phyloP scores from a whole-genome alignment of 2,329 filamentous ascomycete species.

The Monilinia vaccinii-corymbosi region DNA sequence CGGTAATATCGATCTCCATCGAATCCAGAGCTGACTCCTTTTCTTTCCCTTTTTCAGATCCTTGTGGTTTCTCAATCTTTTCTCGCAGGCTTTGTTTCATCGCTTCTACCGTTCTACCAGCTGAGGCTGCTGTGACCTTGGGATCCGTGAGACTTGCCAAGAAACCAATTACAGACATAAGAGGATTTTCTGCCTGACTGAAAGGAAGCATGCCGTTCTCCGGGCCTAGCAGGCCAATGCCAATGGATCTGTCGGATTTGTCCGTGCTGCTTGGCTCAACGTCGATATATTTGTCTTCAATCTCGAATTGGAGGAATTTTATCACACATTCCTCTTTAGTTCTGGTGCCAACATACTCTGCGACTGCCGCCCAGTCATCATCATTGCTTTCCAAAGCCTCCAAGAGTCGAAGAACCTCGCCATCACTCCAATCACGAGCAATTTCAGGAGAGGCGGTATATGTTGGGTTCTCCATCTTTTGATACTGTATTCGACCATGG shows the following conservation, averaged over 20 bases:
- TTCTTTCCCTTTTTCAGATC: slow-evolving; percentile 46
- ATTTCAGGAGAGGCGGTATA: slow-evolving; percentile 69
- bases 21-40: slow-evolving; percentile 42
- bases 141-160: slow-evolving; percentile 86
- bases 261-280: slow-evolving; percentile 49
- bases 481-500: slow-evolving; percentile 71
- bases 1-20: slow-evolving; percentile 56
- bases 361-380: slow-evolving; percentile 90
- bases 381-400: slow-evolving; percentile 90
- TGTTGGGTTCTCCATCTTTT: slow-evolving; percentile 79
- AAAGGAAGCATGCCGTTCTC: slow-evolving; percentile 79
- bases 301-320: slow-evolving; percentile 92
- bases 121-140: slow-evolving; percentile 80
- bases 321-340: slow-evolving; percentile 94
- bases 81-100: slow-evolving; percentile 72
- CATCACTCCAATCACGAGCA: slow-evolving; percentile 79
- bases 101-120: slow-evolving; percentile 77
- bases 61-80: slow-evolving; percentile 59
- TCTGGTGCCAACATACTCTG: slow-evolving; percentile 83
- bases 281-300: slow-evolving; percentile 94
- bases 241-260: slow-evolving; percentile 38
- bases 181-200: slow-evolving; percentile 86
- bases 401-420: slow-evolving; percentile 78
- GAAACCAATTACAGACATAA: slow-evolving; percentile 94
- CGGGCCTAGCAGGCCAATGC: slow-evolving; percentile 58